A percentile compares a stretch with the other conserved stretches of the same genome.
These are phyloP conservation scores for Chlorella sp. DNA, from an alignment of 139 green algal species.

Conservation along the genomic window DNA sequence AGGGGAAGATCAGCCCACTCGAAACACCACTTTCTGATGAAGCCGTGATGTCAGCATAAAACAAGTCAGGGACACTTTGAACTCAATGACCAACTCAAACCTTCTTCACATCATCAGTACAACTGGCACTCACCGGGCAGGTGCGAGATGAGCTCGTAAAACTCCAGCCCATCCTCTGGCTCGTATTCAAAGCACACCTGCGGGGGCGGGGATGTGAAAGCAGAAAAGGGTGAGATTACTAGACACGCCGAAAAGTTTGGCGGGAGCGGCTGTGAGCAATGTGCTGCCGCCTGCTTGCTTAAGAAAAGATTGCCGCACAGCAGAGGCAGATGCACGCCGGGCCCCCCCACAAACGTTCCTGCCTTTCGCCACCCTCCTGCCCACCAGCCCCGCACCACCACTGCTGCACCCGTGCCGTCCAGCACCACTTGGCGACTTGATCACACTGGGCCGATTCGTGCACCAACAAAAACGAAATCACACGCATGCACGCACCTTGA, in stretches of 20 bases:
- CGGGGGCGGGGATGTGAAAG: background rate
- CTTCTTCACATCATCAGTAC: too few relatives aligned
- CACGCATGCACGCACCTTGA: too few relatives aligned
- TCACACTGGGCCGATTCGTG: too few relatives aligned
- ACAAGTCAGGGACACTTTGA: too few relatives aligned
- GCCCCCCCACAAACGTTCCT: background rate
- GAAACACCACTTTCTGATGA: too few relatives aligned
- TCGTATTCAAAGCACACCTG: constrained; percentile 82
- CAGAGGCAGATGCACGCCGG: background rate
- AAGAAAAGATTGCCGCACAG: background rate
- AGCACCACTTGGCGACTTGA: too few relatives aligned
- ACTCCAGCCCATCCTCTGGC: constrained; percentile 59
- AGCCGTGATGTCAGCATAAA: background rate
- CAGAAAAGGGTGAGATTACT: background rate
- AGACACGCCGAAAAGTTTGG: background rate
- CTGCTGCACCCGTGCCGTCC: too few relatives aligned
- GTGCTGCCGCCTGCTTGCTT: background rate
- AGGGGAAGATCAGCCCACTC: background rate
- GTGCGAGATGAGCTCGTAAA: constrained; percentile 91
- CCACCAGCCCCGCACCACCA: too few relatives aligned
- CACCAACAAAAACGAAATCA: too few relatives aligned
- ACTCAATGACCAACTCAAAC: too few relatives aligned
- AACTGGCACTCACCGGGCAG: constrained; percentile 50
- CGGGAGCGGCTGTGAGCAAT: background rate
- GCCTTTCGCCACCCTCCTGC: background rate